phyloP scores from a whole-genome alignment of 306 rosid genomes.

The Prinsepia uniflora region DNA sequence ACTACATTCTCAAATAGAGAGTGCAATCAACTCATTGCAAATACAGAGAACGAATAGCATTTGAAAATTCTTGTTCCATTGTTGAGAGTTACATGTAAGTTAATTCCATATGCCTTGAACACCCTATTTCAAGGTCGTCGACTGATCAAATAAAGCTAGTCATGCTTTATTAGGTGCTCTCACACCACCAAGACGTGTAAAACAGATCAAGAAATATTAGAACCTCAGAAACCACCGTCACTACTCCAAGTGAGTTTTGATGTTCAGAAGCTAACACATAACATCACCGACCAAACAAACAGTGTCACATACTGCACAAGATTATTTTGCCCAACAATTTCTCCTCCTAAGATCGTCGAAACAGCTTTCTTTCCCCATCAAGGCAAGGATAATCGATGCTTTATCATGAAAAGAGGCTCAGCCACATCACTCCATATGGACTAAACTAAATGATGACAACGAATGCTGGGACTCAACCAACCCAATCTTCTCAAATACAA shows the following conservation, averaged over 20 bases:
- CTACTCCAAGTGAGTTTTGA: background rate
- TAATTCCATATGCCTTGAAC: too few species aligned
- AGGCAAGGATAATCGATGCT: background rate
- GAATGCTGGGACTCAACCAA: background rate
- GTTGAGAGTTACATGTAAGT: too few species aligned
- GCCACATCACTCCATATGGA: background rate
- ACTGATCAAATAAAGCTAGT: too few species aligned
- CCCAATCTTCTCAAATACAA: background rate
- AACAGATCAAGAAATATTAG: background rate
- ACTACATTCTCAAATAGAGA: too few species aligned
- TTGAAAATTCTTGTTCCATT: too few species aligned
- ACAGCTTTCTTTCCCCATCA: background rate
- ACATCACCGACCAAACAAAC: background rate
- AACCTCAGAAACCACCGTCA: background rate
- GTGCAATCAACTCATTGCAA: too few species aligned
- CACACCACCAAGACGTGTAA: background rate
- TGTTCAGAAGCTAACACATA: background rate
- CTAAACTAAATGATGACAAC: slow-evolving; percentile 5
- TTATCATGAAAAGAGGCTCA: background rate
- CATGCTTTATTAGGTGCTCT: too few species aligned
- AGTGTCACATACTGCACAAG: background rate
- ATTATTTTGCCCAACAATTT: background rate
- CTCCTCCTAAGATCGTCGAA: background rate
- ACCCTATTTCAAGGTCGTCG: too few species aligned
- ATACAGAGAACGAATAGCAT: too few species aligned